Evolutionary conservation across 2,329 filamentous ascomycete genomes (phyloP), one percentile per base, ranked within the genome.

Genomic region (Teratosphaeria nubilosa): DNA sequence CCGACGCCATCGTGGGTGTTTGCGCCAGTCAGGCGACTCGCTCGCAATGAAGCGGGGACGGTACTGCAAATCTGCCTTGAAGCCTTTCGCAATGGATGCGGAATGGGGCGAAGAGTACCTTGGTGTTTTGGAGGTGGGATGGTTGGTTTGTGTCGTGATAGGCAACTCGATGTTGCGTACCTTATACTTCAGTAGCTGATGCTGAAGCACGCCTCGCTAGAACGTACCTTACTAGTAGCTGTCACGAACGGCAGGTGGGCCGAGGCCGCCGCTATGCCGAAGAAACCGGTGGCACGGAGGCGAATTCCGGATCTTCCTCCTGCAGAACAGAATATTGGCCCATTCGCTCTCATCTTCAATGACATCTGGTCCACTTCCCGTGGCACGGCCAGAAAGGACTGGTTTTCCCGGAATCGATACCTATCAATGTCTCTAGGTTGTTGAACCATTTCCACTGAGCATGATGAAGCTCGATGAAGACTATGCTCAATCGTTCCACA

Each of bases 1-100:
- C 88, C 70, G 91, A 88, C 25, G 51, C 25, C 51, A 53, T 53
- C 25, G 51, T 53, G 51, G 24, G 31, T 53, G 41, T 48, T 48
- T 48, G 41, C 41, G 41, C 41, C 41, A 22, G 11, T 20, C 16
- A 48, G 41, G 41, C 41, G 41, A 10, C 41, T 48, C 22, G 41
- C 5, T 48, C 2, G 5, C 3, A 16, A 22, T 48, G 6, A 20
- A 10, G 41, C 5, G 22, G 10, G 34, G 13, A n/a, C 13, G 13
- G 34, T 41, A 41, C 34, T 16, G 34, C 10, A n/a, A 11, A 14
- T 41, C 11, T 14, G 9, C 10, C 34, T 34, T 41, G 13, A 4
- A n/a, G 11, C 14, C 9, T 5, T 41, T 5, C 34, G 1, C n/a
- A 48, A 48, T 5, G n/a, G 16, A n/a, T 9, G 41, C n/a, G n/a